These are phyloP conservation scores for Dendrobium nobile DNA, from an alignment of 106 monocot genomes.

Conservation along the genomic window DNA sequence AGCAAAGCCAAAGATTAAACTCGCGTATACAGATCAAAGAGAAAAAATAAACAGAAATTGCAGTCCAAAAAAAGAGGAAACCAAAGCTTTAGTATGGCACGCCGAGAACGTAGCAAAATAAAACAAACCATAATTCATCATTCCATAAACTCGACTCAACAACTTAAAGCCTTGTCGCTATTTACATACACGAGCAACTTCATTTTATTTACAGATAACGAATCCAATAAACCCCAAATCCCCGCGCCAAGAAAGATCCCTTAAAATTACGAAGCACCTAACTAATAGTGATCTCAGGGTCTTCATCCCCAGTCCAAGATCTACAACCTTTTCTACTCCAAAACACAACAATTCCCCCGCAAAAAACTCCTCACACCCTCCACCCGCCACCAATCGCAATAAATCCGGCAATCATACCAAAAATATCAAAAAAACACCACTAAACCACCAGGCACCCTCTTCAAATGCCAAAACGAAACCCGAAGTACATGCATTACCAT, in stretches of 20 bases:
- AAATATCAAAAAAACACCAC: neutral
- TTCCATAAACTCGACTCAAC: neutral
- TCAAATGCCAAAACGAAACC: neutral
- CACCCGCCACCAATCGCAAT: neutral
- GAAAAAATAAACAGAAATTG: neutral
- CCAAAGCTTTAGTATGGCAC: neutral
- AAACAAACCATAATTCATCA: too few species aligned
- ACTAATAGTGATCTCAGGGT: neutral
- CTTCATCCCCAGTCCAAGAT: neutral
- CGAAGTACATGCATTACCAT: slow-evolving; percentile 41
- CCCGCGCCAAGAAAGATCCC: neutral
- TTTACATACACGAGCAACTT: neutral
- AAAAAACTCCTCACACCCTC: too few species aligned
- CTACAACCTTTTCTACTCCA: neutral
- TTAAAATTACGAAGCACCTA: neutral
- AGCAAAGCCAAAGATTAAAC: too few species aligned
- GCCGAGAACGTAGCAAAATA: too few species aligned
- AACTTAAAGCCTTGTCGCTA: neutral
- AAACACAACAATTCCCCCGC: neutral
- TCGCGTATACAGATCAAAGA: neutral
- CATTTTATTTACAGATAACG: neutral
- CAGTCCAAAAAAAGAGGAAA: neutral
- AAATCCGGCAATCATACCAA: neutral
- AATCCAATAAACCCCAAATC: neutral
- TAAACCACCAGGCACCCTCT: neutral